Percentiles rank a stretch among this genome's conserved stretches.
Conservation (phyloP, 495 filamentous ascomycete species). For the Chaetomidium leptoderma region DNA sequence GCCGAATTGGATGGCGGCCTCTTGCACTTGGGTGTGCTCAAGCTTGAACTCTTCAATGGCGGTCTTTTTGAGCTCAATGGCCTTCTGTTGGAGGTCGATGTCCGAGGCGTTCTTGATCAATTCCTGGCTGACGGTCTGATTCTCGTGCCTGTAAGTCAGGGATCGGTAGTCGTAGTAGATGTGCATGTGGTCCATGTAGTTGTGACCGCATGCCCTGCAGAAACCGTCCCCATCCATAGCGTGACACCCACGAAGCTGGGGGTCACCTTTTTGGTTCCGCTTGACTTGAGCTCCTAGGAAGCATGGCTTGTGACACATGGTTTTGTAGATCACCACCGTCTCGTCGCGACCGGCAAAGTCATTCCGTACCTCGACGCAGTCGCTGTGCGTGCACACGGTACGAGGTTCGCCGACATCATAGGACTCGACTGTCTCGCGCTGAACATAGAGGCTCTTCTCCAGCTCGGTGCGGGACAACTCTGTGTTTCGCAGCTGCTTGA, state of each 20-base stretch:
- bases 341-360: conserved; percentile 15
- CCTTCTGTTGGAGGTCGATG: conserved; percentile 6
- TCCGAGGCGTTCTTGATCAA: not conserved
- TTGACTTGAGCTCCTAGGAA: not conserved
- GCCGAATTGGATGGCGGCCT: conserved; percentile 37
- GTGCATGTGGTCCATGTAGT: conserved; percentile 17
- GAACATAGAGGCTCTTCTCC: conserved; percentile 22
- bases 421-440: conserved; percentile 14
- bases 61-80: conserved; percentile 2
- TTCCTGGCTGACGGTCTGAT: not conserved
- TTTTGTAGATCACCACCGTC: conserved; percentile 12
- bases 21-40: conserved; percentile 32
- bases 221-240: conserved; percentile 2
- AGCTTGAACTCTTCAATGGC: conserved; percentile 29
- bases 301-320: conserved; percentile 19
- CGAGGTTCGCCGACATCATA: conserved; percentile 10
- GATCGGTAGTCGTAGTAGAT: conserved; percentile 13
- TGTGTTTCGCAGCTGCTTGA: conserved; percentile 19
- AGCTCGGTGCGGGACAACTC: conserved; percentile 26
- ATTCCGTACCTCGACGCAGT: conserved; percentile 16
- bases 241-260: not conserved
- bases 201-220: not conserved
- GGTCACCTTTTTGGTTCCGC: conserved; percentile 17
- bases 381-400: conserved; percentile 14
- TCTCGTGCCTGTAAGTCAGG: not conserved